phyloP scores from a whole-genome alignment of 108 stramenopile species.

The Nitzschia palea region DNA sequence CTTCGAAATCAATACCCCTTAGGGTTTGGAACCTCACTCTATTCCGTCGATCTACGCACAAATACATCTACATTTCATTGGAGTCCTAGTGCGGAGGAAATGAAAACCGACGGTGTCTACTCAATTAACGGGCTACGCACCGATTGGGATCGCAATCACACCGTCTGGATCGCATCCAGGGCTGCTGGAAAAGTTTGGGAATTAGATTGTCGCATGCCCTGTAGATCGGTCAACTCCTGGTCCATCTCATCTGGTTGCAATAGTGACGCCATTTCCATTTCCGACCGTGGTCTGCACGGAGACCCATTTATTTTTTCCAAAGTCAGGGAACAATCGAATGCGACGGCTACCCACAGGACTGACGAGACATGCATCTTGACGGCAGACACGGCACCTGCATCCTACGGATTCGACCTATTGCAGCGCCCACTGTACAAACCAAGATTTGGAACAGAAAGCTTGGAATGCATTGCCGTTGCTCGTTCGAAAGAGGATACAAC shows the following conservation, averaged over 20 bases:
- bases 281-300: conserved; percentile 34
- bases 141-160: conserved; percentile 37
- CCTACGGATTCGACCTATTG: conserved; percentile 49
- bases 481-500: conserved; percentile 8
- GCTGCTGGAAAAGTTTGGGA: conserved; percentile 77
- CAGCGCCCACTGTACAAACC: conserved; percentile 52
- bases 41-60: conserved; percentile 61
- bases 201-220: conserved; percentile 70
- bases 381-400: conserved; percentile 43
- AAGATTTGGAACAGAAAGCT: conserved; percentile 52
- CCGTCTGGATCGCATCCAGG: conserved; percentile 59
- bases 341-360: neutral
- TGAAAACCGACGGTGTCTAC: conserved; percentile 63
- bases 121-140: conserved; percentile 59
- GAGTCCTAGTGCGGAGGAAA: conserved; percentile 80
- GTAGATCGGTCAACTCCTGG: conserved; percentile 54
- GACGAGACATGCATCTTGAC: conserved; percentile 32
- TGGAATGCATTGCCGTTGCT: conserved; percentile 55
- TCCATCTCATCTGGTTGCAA: conserved; percentile 31
- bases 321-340: conserved; percentile 7
- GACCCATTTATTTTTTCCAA: conserved; percentile 26
- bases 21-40: conserved; percentile 59
- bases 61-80: conserved; percentile 62
- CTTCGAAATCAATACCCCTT: conserved; percentile 20
- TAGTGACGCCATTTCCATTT: conserved; percentile 18